phyloP scores from a whole-genome alignment of 2,329 filamentous ascomycete species.

The Raffaelea ambrosiae region DNA sequence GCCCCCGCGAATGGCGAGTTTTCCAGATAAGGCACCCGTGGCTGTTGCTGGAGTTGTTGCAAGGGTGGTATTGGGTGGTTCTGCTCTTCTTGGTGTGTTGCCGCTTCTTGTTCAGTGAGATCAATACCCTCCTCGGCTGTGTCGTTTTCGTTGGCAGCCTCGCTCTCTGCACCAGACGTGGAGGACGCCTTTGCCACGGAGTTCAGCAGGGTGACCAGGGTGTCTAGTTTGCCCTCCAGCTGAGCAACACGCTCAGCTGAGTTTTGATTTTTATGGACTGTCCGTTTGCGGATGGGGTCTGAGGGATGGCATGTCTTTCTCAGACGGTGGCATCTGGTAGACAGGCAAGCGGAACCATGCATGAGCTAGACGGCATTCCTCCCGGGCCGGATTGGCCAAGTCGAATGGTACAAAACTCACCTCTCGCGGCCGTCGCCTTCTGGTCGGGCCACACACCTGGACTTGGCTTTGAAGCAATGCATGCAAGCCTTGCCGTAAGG shows the following conservation, averaged over 20 bases:
- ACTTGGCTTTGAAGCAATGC: conserved; percentile 22
- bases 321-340: conserved; percentile 21
- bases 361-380: too few relatives aligned
- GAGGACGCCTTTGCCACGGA: neutral
- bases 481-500: conserved; percentile 6
- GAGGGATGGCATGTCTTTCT: conserved; percentile 33
- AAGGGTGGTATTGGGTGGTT: too few relatives aligned
- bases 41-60: neutral
- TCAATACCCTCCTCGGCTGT: too few relatives aligned
- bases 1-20: too few relatives aligned
- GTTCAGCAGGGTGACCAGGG: conserved; percentile 33
- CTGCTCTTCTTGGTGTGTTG: too few relatives aligned
- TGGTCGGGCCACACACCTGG: conserved; percentile 34
- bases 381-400: too few relatives aligned
- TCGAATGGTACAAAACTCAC: conserved; percentile 11
- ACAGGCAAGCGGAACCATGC: too few relatives aligned
- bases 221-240: conserved; percentile 41
- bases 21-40: neutral
- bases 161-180: too few relatives aligned
- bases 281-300: conserved; percentile 27
- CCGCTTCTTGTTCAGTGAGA: too few relatives aligned
- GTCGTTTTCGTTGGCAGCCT: too few relatives aligned
- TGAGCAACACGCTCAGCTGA: conserved; percentile 28
- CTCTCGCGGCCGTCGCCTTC: conserved; percentile 19
- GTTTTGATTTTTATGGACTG: conserved; percentile 15